Evolutionary conservation across 208 protist species (phyloP).

Genomic region (Polymyxa betae): DNA sequence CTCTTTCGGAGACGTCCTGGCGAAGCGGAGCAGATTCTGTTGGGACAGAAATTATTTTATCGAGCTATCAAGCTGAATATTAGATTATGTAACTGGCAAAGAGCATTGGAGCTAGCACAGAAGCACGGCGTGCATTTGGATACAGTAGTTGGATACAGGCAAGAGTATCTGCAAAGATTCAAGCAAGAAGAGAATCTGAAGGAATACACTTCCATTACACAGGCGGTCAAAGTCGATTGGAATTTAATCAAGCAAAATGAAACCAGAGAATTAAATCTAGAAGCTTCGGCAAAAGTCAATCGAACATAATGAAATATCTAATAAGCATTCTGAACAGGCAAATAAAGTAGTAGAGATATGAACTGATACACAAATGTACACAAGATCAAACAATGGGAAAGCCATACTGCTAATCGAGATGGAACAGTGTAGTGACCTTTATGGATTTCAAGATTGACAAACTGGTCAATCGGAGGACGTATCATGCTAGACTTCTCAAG

Average conservation of each 20-base stretch:
- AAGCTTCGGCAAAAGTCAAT: too few relatives aligned
- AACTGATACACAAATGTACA: too few relatives aligned
- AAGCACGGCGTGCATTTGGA: constrained; percentile 46
- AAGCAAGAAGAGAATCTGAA: constrained; percentile 54
- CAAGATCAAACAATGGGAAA: too few relatives aligned
- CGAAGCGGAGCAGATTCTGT: constrained; percentile 59
- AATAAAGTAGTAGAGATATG: too few relatives aligned
- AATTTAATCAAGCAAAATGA: not conserved
- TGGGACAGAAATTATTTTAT: constrained; percentile 49
- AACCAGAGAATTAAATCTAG: not conserved
- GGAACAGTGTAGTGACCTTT: too few relatives aligned
- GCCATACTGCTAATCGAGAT: too few relatives aligned
- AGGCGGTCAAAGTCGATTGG: constrained; percentile 1
- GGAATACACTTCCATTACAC: constrained; percentile 22
- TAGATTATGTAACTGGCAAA: constrained; percentile 36
- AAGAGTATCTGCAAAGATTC: constrained; percentile 56
- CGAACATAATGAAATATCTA: too few relatives aligned
- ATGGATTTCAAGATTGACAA: too few relatives aligned
- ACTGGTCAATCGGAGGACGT: too few relatives aligned
- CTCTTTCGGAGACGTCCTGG: constrained; percentile 45
- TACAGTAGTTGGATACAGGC: constrained; percentile 52
- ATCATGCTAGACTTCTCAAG: too few relatives aligned
- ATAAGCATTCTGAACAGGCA: too few relatives aligned
- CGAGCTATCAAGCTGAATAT: constrained; percentile 59
- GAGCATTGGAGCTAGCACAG: constrained; percentile 51